Conservation (phyloP, 148 eudicot species). For the Silene conica region DNA sequence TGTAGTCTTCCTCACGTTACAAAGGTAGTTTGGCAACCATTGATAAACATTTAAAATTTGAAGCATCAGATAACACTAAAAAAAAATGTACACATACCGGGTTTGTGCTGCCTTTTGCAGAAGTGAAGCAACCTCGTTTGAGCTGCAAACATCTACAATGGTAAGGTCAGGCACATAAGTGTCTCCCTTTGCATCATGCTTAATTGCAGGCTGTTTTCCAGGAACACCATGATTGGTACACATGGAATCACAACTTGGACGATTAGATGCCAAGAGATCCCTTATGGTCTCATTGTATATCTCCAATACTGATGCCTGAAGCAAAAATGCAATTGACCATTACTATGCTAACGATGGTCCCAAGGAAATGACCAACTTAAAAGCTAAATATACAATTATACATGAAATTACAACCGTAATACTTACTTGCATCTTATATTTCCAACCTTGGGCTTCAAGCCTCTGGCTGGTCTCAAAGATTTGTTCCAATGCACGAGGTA, state of each 20-base stretch:
- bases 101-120: conserved; percentile 66
- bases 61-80: not conserved
- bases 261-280: conserved; percentile 46
- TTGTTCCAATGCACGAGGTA: conserved; percentile 80
- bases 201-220: conserved; percentile 58
- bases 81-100: conserved; percentile 32
- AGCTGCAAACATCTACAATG: conserved; percentile 67
- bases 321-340: not conserved
- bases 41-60: not conserved
- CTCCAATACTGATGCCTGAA: conserved; percentile 70
- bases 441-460: conserved; percentile 69
- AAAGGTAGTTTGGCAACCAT: too few relatives aligned
- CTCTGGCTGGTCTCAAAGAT: conserved; percentile 65
- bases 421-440: conserved; percentile 65
- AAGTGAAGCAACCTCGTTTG: conserved; percentile 68
- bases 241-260: conserved; percentile 42
- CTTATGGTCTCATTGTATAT: conserved; percentile 75
- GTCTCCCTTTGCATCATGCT: conserved; percentile 66
- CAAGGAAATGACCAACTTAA: not conserved
- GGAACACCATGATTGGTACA: conserved; percentile 47
- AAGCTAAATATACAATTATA: too few relatives aligned
- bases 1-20: not conserved
- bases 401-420: not conserved
- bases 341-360: not conserved
- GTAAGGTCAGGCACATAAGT: conserved; percentile 72